Evolutionary conservation across 306 rosid genomes (phyloP).

Genomic region (Quercus parvula): DNA sequence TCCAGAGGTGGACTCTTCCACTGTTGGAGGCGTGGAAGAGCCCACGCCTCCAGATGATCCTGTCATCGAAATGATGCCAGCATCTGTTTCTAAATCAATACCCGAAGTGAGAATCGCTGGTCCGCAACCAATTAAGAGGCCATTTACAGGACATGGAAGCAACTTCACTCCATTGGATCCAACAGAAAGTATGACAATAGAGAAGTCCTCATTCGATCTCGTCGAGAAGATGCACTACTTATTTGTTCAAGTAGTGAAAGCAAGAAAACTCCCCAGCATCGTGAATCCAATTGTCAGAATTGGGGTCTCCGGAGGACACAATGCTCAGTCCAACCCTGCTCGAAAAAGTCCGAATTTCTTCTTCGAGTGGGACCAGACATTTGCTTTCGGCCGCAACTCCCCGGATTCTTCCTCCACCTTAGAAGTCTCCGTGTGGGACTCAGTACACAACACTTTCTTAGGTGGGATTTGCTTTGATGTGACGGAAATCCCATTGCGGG

Average conservation of each 20-base stretch:
- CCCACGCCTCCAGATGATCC: neutral
- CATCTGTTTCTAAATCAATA: slow-evolving; percentile 20
- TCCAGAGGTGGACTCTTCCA: slow-evolving; percentile 8
- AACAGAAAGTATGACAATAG: slow-evolving; percentile 37
- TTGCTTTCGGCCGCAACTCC: slow-evolving; percentile 69
- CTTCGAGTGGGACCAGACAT: slow-evolving; percentile 88
- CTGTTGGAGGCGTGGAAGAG: slow-evolving; percentile 4
- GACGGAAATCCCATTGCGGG: slow-evolving; percentile 67
- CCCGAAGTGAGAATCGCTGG: slow-evolving; percentile 41
- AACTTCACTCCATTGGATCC: slow-evolving; percentile 38
- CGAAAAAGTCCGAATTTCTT: slow-evolving; percentile 31
- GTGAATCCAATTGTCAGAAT: slow-evolving; percentile 54
- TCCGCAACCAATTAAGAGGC: slow-evolving; percentile 46
- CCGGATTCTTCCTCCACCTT: slow-evolving; percentile 60
- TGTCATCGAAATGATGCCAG: slow-evolving; percentile 18
- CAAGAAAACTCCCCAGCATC: slow-evolving; percentile 53
- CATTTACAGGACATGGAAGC: slow-evolving; percentile 8
- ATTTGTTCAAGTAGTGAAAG: slow-evolving; percentile 72
- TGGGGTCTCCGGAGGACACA: slow-evolving; percentile 44
- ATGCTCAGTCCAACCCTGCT: slow-evolving; percentile 52
- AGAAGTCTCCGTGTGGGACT: slow-evolving; percentile 74
- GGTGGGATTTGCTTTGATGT: slow-evolving; percentile 88
- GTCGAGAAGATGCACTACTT: slow-evolving; percentile 93
- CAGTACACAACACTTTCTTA: slow-evolving; percentile 16
- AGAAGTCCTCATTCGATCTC: slow-evolving; percentile 69